Percentiles rank a stretch among this genome's conserved stretches.
Conservation (phyloP, 768 basidiomycete genomes). For the Mycena galopus region DNA sequence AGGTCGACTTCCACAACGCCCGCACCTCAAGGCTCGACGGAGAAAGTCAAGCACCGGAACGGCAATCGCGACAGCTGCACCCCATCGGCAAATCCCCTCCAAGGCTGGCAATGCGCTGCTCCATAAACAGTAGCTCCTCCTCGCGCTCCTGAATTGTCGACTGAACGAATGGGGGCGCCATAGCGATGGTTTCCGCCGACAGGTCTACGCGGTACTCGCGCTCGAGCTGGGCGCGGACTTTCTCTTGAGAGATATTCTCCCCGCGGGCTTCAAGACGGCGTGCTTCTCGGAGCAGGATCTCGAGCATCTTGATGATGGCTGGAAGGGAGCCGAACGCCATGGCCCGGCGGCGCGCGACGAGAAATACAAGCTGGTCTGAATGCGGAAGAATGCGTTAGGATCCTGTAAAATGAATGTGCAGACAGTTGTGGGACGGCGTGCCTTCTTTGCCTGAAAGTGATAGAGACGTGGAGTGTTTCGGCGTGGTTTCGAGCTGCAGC, state of each 20-base stretch:
- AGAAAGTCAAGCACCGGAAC: background rate
- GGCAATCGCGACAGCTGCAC: conserved; percentile 12
- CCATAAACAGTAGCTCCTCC: conserved; percentile 13
- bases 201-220: conserved; percentile 10
- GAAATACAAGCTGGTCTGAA: conserved; percentile 2
- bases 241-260: conserved; percentile 11
- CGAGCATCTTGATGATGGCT: conserved; percentile 7
- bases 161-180: conserved; percentile 4
- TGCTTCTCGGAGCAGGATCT: conserved; percentile 7
- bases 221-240: conserved; percentile 12
- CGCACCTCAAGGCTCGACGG: background rate
- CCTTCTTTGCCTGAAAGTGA: background rate
- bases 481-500: background rate
- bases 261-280: conserved; percentile 5
- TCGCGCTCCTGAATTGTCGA: conserved; percentile 11
- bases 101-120: conserved; percentile 9
- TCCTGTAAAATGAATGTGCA: conserved; percentile 3
- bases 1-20: conserved; percentile 8
- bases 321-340: conserved; percentile 13
- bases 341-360: conserved; percentile 11
- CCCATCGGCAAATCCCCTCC: conserved; percentile 5
- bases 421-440: background rate
- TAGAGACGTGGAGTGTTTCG: background rate
- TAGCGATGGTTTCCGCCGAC: conserved; percentile 11
- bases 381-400: background rate